Base-by-base conservation (phyloP, 805 yeast genomes). In the Metschnikowia amazonensis region DNA sequence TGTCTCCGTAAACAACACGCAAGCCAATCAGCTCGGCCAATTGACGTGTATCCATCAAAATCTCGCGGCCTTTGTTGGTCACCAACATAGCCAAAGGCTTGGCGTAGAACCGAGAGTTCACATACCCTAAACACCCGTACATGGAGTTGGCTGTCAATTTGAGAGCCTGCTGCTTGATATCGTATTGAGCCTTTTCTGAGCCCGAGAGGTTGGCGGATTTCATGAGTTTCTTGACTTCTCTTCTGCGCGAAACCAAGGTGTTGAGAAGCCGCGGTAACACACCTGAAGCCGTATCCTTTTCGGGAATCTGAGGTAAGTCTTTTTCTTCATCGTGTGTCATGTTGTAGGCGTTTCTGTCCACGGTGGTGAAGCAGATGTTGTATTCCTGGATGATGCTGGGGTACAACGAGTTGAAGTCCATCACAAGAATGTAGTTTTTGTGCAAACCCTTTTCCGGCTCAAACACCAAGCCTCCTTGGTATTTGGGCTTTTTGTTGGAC, bases 81-180 rank as follows among this genome's bases (percentile, higher is more conserved):
- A 89, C 96, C 58, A 94, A 73, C 90, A 88, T 88, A 4, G 99
- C 99, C 56, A 94, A 73, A 0, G 98, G 97, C 60, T 87, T 85
- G 10, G 99, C 99, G 60, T 90, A 92, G 65, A 94, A 94, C 59
- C 99, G 78, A 18, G 97, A 89, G 57, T 85, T 79, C 5, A 85
- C 86, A 64, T 83, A 90, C 55, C 99, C 99, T 57, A 94, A 76
- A 77, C 98, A 94, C 61, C 99, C 99, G 69, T 94, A 94, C 97
- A 94, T 92, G n/a, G 99, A 94, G 67, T 94, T 94, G 24, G 99
- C 99, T 2, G 99, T 95, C 62, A 94, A 75, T 64, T 94, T 94
- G 62, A 94, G 77, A 0, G 99, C 98, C 63, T 86, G 95, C 66
- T 94, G 99, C 60, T 90, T 88, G 60, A 90, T 89, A 64, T 94